Evolutionary conservation across 441 rosid genomes (phyloP), one percentile per base, ranked within the genome.

Genomic region (Pelargonium citronellum): DNA sequence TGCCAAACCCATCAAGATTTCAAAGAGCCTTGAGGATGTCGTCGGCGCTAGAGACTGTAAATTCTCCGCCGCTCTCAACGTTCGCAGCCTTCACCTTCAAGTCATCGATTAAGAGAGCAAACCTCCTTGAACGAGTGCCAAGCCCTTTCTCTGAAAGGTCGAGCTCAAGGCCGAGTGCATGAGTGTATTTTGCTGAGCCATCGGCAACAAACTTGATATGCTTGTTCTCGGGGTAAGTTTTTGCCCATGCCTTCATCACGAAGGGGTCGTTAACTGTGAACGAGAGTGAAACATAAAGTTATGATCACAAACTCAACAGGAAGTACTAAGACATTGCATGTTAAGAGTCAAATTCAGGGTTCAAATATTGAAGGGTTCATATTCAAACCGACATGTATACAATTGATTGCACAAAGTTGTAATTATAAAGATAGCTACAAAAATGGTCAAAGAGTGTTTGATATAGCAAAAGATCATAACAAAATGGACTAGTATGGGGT

Each of bases 201-300:
- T 94, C 97, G 0, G 95, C 96, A 12, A 91, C 78, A 79, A 94
- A 94, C 83, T 87, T 94, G 37, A 91, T 92, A 22, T 89, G 81
- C 82, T 88, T 89, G 89, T 94, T 94, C 78, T 88, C 97, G 0
- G 96, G 94, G 86, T 67, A 91, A 11, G 97, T 87, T 71, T 94
- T 91, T 2, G 96, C 87, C 98, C 98, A 91, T 1, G 95, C 96
- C 80, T 91, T 91, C 96, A 94, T 88, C 83, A 91, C 96, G 76
- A 87, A 91, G 9, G 96, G 90, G 55, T 94, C 98, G 27, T 91
- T 94, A 66, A 91, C 97, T 93, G 87, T 80, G 82, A 71, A 69
- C 19, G 37, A 0, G 24, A 66, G 9, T 60, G 27, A 71, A 19
- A 43, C 2, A 0, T 7, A 16, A 67, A 20, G 10, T 15, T 12